Evolutionary conservation across 352 stramenopile species (phyloP).

Genomic region (Pythium myriotylum): DNA sequence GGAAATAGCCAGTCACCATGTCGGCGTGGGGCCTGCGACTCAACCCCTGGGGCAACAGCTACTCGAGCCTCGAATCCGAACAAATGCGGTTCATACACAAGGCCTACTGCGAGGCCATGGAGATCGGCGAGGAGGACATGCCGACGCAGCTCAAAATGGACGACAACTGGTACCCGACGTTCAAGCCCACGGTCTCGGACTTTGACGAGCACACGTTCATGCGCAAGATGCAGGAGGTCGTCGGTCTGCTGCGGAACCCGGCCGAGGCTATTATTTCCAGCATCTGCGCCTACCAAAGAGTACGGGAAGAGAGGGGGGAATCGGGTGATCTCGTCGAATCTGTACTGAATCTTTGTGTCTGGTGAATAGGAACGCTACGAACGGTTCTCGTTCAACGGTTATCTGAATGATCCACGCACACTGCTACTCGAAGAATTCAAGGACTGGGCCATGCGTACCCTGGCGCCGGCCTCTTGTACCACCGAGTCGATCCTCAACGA

Average conservation of each 20-base stretch:
- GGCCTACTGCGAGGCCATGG: slow-evolving; percentile 84
- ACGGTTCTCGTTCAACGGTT: slow-evolving; percentile 78
- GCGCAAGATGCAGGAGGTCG: slow-evolving; percentile 87
- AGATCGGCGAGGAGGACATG: slow-evolving; percentile 81
- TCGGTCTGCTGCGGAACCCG: slow-evolving; percentile 75
- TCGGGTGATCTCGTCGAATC: too few species aligned
- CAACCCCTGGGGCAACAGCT: slow-evolving; percentile 81
- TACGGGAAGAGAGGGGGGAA: slow-evolving; percentile 16
- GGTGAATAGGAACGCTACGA: slow-evolving; percentile 62
- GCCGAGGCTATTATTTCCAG: slow-evolving; percentile 86
- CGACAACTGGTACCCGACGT: slow-evolving; percentile 78
- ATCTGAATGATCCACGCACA: slow-evolving; percentile 82
- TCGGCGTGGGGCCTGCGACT: slow-evolving; percentile 82
- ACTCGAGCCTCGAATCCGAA: slow-evolving; percentile 83
- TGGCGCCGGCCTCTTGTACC: slow-evolving; percentile 72
- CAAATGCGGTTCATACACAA: slow-evolving; percentile 89
- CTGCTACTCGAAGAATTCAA: slow-evolving; percentile 87
- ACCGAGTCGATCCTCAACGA: slow-evolving; percentile 79
- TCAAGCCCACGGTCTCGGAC: slow-evolving; percentile 73
- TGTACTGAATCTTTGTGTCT: background rate
- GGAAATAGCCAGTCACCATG: slow-evolving; percentile 36
- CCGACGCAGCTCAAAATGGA: slow-evolving; percentile 86
- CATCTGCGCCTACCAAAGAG: slow-evolving; percentile 82
- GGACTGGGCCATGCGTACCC: slow-evolving; percentile 82
- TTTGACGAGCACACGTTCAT: slow-evolving; percentile 90